Evolutionary conservation across 108 stramenopile species (phyloP).

Genomic region (Ochromonas danica): DNA sequence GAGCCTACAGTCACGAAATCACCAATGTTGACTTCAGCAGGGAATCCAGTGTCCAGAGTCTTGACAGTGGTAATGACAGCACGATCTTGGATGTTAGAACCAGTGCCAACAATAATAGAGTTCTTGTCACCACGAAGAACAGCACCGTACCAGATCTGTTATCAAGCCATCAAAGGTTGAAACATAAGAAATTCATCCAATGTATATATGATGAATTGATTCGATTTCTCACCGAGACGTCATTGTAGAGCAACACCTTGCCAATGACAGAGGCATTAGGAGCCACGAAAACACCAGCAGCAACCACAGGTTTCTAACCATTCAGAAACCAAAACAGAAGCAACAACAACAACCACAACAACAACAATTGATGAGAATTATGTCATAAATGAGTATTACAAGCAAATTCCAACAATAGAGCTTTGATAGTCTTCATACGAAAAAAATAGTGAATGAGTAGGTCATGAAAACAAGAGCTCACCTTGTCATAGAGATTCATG

Average conservation of each 20-base stretch:
- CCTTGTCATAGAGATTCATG: constrained; percentile 23
- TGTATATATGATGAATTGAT: neutral
- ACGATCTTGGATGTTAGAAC: constrained; percentile 79
- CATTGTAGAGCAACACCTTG: constrained; percentile 48
- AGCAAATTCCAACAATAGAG: too few relatives aligned
- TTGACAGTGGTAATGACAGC: constrained; percentile 73
- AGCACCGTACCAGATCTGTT: constrained; percentile 52
- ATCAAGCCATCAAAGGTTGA: neutral
- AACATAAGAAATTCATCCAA: neutral
- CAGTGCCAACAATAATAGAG: constrained; percentile 75
- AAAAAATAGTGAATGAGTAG: neutral
- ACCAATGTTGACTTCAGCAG: constrained; percentile 73
- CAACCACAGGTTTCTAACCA: constrained; percentile 17
- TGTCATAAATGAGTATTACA: too few relatives aligned
- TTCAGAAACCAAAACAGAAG: too few relatives aligned
- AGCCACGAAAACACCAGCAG: constrained; percentile 52
- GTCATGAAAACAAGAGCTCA: neutral
- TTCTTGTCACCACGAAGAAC: constrained; percentile 66
- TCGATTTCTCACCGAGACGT: constrained; percentile 42
- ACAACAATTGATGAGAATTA: too few relatives aligned
- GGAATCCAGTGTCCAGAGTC: constrained; percentile 68
- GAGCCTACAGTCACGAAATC: constrained; percentile 70
- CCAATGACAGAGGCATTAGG: constrained; percentile 62
- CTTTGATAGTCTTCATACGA: neutral
- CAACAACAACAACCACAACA: too few relatives aligned